These are phyloP conservation scores for Penicillium turbatum DNA, from an alignment of 495 filamentous ascomycete genomes.

Conservation along the genomic window DNA sequence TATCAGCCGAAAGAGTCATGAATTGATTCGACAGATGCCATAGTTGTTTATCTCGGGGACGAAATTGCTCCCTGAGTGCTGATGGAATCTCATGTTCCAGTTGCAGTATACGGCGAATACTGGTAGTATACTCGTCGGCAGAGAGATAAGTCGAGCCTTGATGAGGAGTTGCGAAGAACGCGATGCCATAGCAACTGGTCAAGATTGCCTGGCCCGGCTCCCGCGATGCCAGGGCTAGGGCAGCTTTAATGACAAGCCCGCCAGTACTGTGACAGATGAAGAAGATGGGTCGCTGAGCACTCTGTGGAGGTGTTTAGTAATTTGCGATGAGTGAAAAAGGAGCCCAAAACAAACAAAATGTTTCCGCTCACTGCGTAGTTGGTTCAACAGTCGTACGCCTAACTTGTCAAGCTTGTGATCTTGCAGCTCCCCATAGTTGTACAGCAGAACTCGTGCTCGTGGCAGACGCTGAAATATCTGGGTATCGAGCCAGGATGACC, in stretches of 20 bases:
- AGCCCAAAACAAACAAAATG: not conserved
- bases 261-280: slow-evolving; percentile 66
- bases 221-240: slow-evolving; percentile 48
- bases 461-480: slow-evolving; percentile 27
- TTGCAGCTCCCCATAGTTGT: slow-evolving; percentile 48
- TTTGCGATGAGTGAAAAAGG: not conserved
- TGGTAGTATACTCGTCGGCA: slow-evolving; percentile 50
- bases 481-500: slow-evolving; percentile 26
- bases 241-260: slow-evolving; percentile 55
- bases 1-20: slow-evolving; percentile 54
- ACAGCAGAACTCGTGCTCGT: slow-evolving; percentile 50
- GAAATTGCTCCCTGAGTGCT: slow-evolving; percentile 47
- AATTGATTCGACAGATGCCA: slow-evolving; percentile 53
- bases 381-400: slow-evolving; percentile 47
- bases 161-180: slow-evolving; percentile 58
- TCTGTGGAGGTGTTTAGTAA: slow-evolving; percentile 7
- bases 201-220: slow-evolving; percentile 41
- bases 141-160: slow-evolving; percentile 63
- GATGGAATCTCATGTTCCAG: slow-evolving; percentile 50
- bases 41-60: slow-evolving; percentile 44
- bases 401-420: slow-evolving; percentile 48
- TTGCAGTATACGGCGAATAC: slow-evolving; percentile 51
- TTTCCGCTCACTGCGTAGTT: slow-evolving; percentile 37
- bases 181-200: slow-evolving; percentile 57
- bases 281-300: slow-evolving; percentile 48